phyloP scores from a whole-genome alignment of 192 early-diverging fungal species.

The Linnemannia exigua region DNA sequence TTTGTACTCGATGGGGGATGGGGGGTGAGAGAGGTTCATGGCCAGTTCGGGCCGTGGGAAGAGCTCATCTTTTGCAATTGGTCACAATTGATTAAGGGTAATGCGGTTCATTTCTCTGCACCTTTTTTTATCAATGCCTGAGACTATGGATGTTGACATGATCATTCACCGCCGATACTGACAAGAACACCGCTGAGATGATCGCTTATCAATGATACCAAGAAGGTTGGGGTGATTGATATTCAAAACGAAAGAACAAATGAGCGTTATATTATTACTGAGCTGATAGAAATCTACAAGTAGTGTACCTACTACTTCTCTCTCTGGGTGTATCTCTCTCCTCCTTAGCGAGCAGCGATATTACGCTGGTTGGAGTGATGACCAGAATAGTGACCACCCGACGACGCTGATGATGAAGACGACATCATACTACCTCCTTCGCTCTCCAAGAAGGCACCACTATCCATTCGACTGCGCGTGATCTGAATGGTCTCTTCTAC shows the following conservation, averaged over 20 bases:
- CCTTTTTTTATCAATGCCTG: background rate
- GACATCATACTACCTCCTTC: constrained; percentile 3
- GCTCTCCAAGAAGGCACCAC: constrained; percentile 26
- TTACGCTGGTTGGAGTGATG: background rate
- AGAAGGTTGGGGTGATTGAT: no score
- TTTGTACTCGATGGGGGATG: background rate
- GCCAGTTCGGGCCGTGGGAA: constrained; percentile 1
- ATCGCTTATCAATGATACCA: no score
- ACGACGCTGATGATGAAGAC: background rate
- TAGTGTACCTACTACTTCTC: no score
- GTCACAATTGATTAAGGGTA: background rate
- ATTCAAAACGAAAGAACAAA: no score
- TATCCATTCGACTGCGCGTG: constrained; percentile 28
- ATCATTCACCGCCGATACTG: no score
- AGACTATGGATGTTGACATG: no score
- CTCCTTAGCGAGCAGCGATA: background rate
- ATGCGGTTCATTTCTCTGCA: background rate
- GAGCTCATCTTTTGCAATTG: background rate
- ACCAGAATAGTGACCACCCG: background rate
- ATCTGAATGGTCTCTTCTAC: constrained; percentile 24
- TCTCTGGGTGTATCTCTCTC: no score
- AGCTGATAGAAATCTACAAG: no score
- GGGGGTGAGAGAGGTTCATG: background rate
- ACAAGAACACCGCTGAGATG: no score
- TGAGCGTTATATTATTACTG: no score